These are phyloP conservation scores for Forsythia viridissima DNA, from an alignment of 257 asterid genomes.

Conservation along the genomic window DNA sequence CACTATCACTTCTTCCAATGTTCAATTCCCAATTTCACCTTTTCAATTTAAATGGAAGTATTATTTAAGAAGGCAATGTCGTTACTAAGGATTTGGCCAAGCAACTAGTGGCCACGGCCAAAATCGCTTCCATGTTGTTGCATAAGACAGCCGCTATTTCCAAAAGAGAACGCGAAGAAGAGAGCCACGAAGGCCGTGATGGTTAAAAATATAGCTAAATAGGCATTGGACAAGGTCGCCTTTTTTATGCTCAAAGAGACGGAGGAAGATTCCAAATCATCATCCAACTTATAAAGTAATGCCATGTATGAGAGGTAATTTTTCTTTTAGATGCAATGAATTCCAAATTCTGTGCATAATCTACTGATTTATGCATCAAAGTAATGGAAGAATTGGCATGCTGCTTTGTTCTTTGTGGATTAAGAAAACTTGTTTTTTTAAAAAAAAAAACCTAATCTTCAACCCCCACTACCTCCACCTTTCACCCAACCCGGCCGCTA, in stretches of 20 bases:
- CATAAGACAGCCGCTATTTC: slow-evolving; percentile 33
- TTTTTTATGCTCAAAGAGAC: slow-evolving; percentile 12
- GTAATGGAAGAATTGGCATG: background rate
- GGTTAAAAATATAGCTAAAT: slow-evolving; percentile 30
- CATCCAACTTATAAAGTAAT: background rate
- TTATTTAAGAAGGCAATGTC: background rate
- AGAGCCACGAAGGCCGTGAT: slow-evolving; percentile 28
- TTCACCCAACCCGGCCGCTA: no score
- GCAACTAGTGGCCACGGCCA: slow-evolving; percentile 35
- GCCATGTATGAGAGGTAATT: background rate
- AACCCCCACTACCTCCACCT: no score
- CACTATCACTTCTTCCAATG: slow-evolving; percentile 38
- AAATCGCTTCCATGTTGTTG: slow-evolving; percentile 27
- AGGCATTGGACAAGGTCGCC: slow-evolving; percentile 31
- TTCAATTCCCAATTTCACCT: slow-evolving; percentile 25
- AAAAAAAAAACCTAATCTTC: no score
- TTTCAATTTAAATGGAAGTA: background rate
- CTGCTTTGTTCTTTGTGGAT: background rate
- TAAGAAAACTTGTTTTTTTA: background rate
- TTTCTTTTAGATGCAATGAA: background rate
- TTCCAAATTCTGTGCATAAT: background rate
- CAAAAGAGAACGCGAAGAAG: slow-evolving; percentile 37
- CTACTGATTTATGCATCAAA: background rate
- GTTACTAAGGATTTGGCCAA: slow-evolving; percentile 21
- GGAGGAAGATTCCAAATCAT: background rate